Evolutionary conservation across 2,329 filamentous ascomycete genomes (phyloP).

Genomic region (Penicillium psychrosexuale): DNA sequence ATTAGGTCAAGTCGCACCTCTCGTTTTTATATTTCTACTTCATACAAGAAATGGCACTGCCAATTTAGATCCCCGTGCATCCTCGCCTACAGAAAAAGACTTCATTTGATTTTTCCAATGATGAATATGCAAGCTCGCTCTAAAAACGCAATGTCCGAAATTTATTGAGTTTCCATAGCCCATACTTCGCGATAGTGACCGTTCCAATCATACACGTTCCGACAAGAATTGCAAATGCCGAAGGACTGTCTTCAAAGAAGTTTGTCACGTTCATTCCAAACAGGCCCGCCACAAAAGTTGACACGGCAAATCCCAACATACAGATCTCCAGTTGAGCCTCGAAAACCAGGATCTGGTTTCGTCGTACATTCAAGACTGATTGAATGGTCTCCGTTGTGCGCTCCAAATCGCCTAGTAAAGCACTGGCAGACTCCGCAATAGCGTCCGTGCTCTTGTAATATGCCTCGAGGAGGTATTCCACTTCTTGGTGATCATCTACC

Average conservation of each 20-base stretch:
- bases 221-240: constrained; percentile 26
- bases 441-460: constrained; percentile 37
- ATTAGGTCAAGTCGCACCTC: too few relatives aligned
- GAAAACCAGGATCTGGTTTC: constrained; percentile 42
- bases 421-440: constrained; percentile 30
- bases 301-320: constrained; percentile 36
- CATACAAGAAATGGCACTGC: too few relatives aligned
- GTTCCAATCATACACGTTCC: constrained; percentile 22
- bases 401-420: constrained; percentile 28
- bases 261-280: constrained; percentile 42
- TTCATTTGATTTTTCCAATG: too few relatives aligned
- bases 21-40: too few relatives aligned
- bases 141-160: constrained; percentile 24
- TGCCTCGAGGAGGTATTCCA: constrained; percentile 39
- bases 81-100: not conserved
- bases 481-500: constrained; percentile 34
- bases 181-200: constrained; percentile 24
- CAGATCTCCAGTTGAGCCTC: constrained; percentile 38
- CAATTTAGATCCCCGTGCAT: not conserved
- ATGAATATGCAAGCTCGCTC: not conserved
- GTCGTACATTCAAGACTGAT: constrained; percentile 34
- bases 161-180: constrained; percentile 23
- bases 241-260: constrained; percentile 33
- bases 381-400: constrained; percentile 35
- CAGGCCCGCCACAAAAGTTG: constrained; percentile 36